A percentile compares a stretch with the other conserved stretches of the same genome.
phyloP scores from a whole-genome alignment of 2,329 filamentous ascomycete genomes.

The Colletotrichum costaricense region DNA sequence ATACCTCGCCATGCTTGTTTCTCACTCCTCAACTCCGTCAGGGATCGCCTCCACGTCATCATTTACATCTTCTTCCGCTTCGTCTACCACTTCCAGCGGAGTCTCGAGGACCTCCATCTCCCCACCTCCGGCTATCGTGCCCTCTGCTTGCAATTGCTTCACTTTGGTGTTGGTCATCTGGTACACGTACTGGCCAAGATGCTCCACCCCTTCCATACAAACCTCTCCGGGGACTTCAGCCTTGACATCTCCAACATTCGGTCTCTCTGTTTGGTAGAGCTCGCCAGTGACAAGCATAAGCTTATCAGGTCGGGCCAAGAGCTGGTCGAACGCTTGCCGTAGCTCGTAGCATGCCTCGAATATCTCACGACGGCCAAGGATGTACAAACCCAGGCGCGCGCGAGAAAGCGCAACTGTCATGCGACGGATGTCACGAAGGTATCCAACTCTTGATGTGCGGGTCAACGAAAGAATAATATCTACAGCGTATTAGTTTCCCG shows the following conservation, averaged over 20 bases:
- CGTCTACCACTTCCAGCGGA: constrained; percentile 41
- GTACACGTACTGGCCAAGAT: constrained; percentile 94
- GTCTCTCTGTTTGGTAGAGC: constrained; percentile 79
- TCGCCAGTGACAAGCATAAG: constrained; percentile 86
- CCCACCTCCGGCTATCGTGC: constrained; percentile 38
- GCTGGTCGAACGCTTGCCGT: constrained; percentile 82
- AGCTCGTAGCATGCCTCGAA: constrained; percentile 93
- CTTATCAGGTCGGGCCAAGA: constrained; percentile 83
- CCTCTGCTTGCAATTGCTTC: constrained; percentile 59
- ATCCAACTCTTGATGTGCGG: constrained; percentile 88
- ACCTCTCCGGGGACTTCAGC: constrained; percentile 68
- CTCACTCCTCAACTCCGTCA: constrained; percentile 44
- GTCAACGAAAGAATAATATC: constrained; percentile 95
- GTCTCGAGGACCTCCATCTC: constrained; percentile 39
- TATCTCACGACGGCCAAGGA: constrained; percentile 87
- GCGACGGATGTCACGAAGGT: constrained; percentile 91
- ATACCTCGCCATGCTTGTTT: constrained; percentile 7
- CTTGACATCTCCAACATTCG: constrained; percentile 55
- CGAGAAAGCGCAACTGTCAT: constrained; percentile 95
- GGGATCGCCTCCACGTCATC: constrained; percentile 41
- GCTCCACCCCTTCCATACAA: constrained; percentile 90
- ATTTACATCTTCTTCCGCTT: constrained; percentile 37
- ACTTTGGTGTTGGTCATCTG: constrained; percentile 85
- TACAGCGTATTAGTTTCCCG: constrained; percentile 50
- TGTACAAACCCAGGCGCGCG: constrained; percentile 89